These are phyloP conservation scores for Boletellus dicymbophilus DNA, from an alignment of 1,284 basidiomycete genomes.

Conservation along the genomic window DNA sequence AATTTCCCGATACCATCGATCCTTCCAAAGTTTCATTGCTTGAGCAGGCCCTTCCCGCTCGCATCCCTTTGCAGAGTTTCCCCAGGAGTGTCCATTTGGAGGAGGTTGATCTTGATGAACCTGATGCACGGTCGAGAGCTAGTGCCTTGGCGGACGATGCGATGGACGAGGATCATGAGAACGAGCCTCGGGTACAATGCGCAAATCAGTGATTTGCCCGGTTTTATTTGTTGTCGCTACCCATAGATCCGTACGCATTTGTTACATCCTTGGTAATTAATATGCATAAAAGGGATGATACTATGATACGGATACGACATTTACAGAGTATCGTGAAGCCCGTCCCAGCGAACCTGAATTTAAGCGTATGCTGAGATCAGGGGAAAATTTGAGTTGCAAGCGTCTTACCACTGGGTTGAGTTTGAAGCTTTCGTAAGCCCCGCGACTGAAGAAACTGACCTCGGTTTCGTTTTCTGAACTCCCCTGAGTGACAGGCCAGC, in stretches of 20 bases:
- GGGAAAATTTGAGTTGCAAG: background rate
- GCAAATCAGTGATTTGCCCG: conserved; percentile 66
- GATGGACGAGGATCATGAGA: conserved; percentile 87
- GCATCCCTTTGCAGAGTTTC: conserved; percentile 71
- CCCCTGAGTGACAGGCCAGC: conserved; percentile 1
- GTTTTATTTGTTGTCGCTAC: conserved; percentile 16
- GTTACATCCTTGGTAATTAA: conserved; percentile 36
- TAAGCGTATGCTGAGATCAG: conserved; percentile 3
- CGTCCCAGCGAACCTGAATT: conserved; percentile 35
- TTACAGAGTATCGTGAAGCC: conserved; percentile 3
- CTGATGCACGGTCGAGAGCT: conserved; percentile 76
- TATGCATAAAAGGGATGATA: conserved; percentile 17
- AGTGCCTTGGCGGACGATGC: conserved; percentile 56
- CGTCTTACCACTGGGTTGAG: conserved; percentile 70
- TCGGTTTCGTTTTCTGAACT: conserved; percentile 92
- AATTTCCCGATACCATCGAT: conserved; percentile 88
- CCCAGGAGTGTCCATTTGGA: conserved; percentile 74
- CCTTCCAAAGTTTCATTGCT: conserved; percentile 71
- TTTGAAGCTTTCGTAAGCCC: conserved; percentile 80
- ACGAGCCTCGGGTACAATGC: conserved; percentile 79
- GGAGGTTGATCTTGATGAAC: conserved; percentile 85
- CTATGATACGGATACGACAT: background rate
- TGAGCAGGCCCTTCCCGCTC: conserved; percentile 86
- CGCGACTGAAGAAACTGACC: conserved; percentile 85
- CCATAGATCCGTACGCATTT: conserved; percentile 29